Evolutionary conservation across 768 basidiomycete species (phyloP).

Genomic region (Suillus weaverae): DNA sequence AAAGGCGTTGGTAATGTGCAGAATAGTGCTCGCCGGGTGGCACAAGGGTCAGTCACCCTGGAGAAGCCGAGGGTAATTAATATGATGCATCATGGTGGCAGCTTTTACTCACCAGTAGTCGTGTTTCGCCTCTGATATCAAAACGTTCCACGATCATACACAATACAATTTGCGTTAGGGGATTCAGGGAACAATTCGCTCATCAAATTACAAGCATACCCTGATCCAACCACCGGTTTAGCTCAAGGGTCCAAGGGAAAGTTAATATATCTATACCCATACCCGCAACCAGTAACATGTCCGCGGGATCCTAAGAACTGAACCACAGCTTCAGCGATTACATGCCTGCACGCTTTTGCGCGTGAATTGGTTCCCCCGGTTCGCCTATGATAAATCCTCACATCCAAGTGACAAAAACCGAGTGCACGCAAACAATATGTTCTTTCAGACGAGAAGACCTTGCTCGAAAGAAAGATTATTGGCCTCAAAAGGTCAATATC

Average conservation of each 20-base stretch:
- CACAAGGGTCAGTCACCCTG: neutral
- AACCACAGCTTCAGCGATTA: neutral
- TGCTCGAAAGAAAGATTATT: neutral
- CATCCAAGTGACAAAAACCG: neutral
- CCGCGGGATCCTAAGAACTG: neutral
- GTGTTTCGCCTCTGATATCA: neutral
- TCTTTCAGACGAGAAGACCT: neutral
- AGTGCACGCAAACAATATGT: neutral
- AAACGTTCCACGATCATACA: neutral
- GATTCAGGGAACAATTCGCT: neutral
- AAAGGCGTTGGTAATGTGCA: neutral
- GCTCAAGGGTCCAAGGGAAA: neutral
- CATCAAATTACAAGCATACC: neutral
- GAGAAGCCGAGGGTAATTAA: neutral
- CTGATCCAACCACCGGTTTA: neutral
- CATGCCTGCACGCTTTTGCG: neutral
- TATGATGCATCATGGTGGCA: neutral
- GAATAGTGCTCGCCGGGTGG: neutral
- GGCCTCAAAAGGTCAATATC: neutral
- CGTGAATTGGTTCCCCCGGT: neutral
- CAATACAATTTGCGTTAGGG: neutral
- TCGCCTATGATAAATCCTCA: neutral
- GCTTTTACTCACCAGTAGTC: neutral
- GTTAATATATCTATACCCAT: neutral
- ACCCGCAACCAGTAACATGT: neutral